phyloP scores from a whole-genome alignment of 306 rosid genomes.

The Elaeagnus macrophylla region DNA sequence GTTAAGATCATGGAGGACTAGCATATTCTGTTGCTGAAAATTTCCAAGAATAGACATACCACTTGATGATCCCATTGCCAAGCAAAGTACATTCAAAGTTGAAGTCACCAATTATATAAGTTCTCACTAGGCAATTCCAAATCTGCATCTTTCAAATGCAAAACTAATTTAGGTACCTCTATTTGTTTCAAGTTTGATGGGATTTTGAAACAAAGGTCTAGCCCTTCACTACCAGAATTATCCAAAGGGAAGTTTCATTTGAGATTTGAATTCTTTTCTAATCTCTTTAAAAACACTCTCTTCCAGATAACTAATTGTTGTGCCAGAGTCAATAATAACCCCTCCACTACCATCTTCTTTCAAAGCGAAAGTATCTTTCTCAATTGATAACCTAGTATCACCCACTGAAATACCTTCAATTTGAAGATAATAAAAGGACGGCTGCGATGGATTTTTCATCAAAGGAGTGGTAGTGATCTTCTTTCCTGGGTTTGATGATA shows the following conservation, averaged over 20 bases:
- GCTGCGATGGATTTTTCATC: conserved; percentile 49
- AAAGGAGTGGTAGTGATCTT: conserved; percentile 40
- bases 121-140: conserved; percentile 60
- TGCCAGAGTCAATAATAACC: conserved; percentile 77
- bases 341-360: conserved; percentile 69
- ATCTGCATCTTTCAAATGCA: conserved; percentile 62
- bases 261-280: conserved; percentile 44
- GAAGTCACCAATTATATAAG: conserved; percentile 51
- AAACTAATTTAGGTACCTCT: conserved; percentile 50
- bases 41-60: conserved; percentile 68
- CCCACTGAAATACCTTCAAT: conserved; percentile 79
- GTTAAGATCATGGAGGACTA: conserved; percentile 36
- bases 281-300: conserved; percentile 34
- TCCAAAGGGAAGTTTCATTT: conserved; percentile 37
- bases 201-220: conserved; percentile 59
- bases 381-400: conserved; percentile 28
- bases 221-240: conserved; percentile 35
- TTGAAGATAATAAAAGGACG: conserved; percentile 70
- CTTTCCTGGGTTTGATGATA: conserved; percentile 2
- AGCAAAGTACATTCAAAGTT: conserved; percentile 44
- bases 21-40: conserved; percentile 35
- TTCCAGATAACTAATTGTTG: conserved; percentile 59
- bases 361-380: conserved; percentile 38
- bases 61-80: conserved; percentile 57
- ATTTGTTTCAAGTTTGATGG: conserved; percentile 30